Percentiles rank a stretch among this genome's conserved stretches.
Conservation (phyloP, 331 rosid genomes). For the Arachis monticola region DNA sequence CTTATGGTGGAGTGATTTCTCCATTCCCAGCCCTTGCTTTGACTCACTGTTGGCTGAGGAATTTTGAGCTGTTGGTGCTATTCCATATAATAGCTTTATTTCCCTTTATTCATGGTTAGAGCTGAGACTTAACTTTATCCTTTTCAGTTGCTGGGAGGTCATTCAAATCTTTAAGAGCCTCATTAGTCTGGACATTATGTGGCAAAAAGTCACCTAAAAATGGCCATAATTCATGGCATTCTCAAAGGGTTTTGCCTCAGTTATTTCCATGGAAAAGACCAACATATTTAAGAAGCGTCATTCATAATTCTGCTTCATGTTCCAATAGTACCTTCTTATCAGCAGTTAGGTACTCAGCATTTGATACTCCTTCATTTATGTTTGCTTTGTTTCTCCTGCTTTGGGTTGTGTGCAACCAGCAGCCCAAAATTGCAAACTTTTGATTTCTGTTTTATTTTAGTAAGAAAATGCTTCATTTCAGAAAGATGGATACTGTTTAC, state of each 20-base stretch:
- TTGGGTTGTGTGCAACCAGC: conserved; percentile 37
- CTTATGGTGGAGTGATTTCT: conserved; percentile 30
- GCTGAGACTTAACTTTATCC: conserved; percentile 13
- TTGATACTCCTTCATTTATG: conserved; percentile 29
- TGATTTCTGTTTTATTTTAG: too few species aligned
- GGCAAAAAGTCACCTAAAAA: conserved; percentile 54
- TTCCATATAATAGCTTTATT: conserved; percentile 33
- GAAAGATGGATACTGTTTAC: too few species aligned
- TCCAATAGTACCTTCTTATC: conserved; percentile 59
- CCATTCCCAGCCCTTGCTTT: conserved; percentile 29
- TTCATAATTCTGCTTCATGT: conserved; percentile 51
- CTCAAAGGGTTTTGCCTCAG: conserved; percentile 67
- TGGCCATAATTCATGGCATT: conserved; percentile 42
- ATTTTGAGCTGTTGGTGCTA: conserved; percentile 24
- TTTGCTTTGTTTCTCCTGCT: conserved; percentile 3
- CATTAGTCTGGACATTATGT: conserved; percentile 86
- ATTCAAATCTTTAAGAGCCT: conserved; percentile 59
- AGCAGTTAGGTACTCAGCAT: conserved; percentile 65
- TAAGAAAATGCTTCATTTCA: too few species aligned
- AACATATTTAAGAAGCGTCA: conserved; percentile 57
- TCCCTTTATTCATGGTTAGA: conserved; percentile 25
- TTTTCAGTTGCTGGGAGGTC: conserved; percentile 61
- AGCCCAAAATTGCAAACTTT: conserved; percentile 56
- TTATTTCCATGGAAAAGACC: conserved; percentile 93
- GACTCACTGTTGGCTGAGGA: conserved; percentile 28